Percentiles rank a stretch among this genome's conserved stretches.
Evolutionary conservation across 495 filamentous ascomycete species (phyloP).

Genomic region (Neurospora sublineolata): DNA sequence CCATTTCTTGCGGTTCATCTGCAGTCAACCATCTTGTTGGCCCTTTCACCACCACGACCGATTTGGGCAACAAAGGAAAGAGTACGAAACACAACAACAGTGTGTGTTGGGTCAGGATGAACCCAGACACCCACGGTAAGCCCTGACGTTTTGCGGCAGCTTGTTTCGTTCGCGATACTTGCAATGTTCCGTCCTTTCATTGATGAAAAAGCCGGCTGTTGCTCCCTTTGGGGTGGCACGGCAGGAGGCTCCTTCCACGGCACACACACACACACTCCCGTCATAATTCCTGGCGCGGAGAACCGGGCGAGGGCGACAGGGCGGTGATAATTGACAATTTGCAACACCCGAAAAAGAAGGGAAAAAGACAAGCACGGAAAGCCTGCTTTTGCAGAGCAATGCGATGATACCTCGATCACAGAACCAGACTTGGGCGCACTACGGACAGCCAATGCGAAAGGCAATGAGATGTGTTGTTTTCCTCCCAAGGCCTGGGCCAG

Average conservation of each 20-base stretch:
- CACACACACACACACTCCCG: not conserved
- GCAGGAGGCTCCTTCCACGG: not conserved
- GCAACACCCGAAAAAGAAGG: not conserved
- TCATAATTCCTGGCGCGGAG: not conserved
- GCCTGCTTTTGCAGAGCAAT: not conserved
- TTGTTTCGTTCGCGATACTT: not conserved
- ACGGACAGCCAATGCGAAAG: not conserved
- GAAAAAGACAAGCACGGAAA: not conserved
- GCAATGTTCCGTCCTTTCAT: not conserved
- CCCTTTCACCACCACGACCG: not conserved
- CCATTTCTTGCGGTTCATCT: not conserved
- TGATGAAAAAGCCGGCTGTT: not conserved
- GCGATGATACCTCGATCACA: not conserved
- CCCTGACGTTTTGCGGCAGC: not conserved
- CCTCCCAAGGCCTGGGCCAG: not conserved
- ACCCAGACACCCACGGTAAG: not conserved
- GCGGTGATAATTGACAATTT: not conserved
- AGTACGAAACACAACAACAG: not conserved
- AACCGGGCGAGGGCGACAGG: not conserved
- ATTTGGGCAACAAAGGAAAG: not conserved
- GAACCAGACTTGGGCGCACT: not conserved
- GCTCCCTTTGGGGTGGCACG: not conserved
- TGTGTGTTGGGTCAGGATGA: not conserved
- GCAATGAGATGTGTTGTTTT: not conserved
- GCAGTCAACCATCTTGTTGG: not conserved